Base-by-base conservation (phyloP, 2,329 filamentous ascomycete genomes). In the Ceratocystis eucalypticola region DNA sequence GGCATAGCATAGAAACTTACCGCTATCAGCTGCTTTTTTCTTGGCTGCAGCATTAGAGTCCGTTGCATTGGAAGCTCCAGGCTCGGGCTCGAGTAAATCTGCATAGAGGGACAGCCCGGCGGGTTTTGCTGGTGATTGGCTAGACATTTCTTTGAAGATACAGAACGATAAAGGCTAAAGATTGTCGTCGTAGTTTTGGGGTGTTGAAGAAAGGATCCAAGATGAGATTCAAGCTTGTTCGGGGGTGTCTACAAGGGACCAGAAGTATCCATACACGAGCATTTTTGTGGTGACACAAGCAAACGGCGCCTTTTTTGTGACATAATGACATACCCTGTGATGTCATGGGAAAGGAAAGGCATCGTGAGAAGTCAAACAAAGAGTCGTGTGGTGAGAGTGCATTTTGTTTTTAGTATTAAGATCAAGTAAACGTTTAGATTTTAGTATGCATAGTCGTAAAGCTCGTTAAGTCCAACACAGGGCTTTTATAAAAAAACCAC, bases 61-160 rank as follows among this genome's bases (percentile, higher is more conserved):
- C 67, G 77, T 74, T 57, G 75, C 71, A 50, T 74, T 71, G 22
- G 80, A 78, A 22, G 61, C 22, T 30, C 78, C 77, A 68, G 77
- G 74, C 71, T 75, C 71, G 61, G 71, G 79, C 71, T 90, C 87
- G 69, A 94, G 84, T 55, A 96, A 82, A 74, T 95, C 89, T 65
- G 89, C 91, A 74, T 96, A 96, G 4, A 95, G 84, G 20, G 89
- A 92, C 70, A 91, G 79, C 67, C 81, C 80, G 67, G 79, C 77
- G 66, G 78, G 76, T 61, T 66, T 62, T 44, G 75, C 76, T 17
- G 61, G 62, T 30, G 55, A 63, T 64, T 66, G 66, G 22, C 65
- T 45, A 28, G 53, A 63, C 65, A 67, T 65, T 61, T 33, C 62
- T 46, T 48, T 33, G 5, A 33, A 33, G 15, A 30, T 33, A 8